Evolutionary conservation across 2,329 filamentous ascomycete species (phyloP).

Genomic region (Colletotrichum navitas): DNA sequence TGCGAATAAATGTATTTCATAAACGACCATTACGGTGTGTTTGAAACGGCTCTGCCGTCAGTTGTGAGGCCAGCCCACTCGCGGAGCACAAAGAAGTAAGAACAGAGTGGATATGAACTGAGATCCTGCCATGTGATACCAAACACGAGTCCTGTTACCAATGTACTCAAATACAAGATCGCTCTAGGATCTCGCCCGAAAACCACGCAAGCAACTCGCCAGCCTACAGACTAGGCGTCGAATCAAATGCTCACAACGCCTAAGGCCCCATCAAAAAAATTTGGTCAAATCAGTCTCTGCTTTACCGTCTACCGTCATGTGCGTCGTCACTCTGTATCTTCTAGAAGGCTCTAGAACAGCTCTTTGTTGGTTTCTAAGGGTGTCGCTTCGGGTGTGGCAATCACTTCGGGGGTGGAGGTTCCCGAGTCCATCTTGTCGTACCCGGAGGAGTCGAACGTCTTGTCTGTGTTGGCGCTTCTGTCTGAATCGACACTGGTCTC

Average conservation of each 20-base stretch:
- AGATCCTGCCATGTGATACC: constrained; percentile 5
- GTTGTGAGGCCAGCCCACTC: constrained; percentile 6
- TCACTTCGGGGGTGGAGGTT: constrained; percentile 35
- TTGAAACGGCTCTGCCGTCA: neutral
- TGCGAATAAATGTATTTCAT: neutral
- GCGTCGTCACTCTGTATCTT: constrained; percentile 12
- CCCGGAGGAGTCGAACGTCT: constrained; percentile 37
- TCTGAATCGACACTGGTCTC: constrained; percentile 35
- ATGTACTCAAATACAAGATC: neutral
- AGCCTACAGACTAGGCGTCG: neutral
- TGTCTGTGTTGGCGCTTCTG: constrained; percentile 27
- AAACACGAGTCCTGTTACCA: neutral
- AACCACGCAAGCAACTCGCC: neutral
- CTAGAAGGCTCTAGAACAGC: constrained; percentile 27
- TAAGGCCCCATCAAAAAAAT: neutral
- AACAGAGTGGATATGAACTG: neutral
- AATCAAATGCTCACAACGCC: constrained; percentile 10
- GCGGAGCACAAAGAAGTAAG: neutral
- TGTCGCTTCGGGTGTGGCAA: constrained; percentile 49
- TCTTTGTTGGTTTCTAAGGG: constrained; percentile 48
- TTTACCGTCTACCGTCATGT: constrained; percentile 21
- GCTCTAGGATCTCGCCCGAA: constrained; percentile 4
- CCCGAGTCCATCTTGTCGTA: constrained; percentile 43
- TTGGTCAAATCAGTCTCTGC: neutral
- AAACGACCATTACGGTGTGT: neutral